Evolutionary conservation across 305 asterid species (phyloP).

Genomic region (Ajuga reptans): DNA sequence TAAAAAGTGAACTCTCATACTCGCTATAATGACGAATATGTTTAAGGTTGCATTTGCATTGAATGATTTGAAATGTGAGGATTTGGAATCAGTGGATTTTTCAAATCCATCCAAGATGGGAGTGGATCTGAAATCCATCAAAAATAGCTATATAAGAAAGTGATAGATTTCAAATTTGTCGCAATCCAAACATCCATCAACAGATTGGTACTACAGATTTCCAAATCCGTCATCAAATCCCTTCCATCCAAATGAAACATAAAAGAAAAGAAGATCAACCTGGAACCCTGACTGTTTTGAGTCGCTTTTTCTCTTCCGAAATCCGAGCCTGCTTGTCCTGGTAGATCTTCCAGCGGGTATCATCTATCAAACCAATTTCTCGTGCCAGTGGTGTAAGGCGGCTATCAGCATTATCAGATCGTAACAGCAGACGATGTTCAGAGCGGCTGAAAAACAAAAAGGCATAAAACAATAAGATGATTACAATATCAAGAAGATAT

Average conservation of each 20-base stretch:
- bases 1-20: slow-evolving; percentile 4
- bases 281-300: slow-evolving; percentile 63
- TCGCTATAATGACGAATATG: neutral
- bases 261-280: slow-evolving; percentile 32
- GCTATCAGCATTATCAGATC: slow-evolving; percentile 96
- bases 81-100: neutral
- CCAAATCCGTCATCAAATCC: neutral
- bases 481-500: neutral
- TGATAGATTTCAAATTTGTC: neutral
- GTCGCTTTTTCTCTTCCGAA: slow-evolving; percentile 74
- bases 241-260: neutral
- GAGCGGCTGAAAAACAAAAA: slow-evolving; percentile 60
- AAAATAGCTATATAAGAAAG: neutral
- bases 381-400: slow-evolving; percentile 92
- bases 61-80: neutral
- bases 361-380: slow-evolving; percentile 89
- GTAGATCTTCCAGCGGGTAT: slow-evolving; percentile 66
- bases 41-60: neutral
- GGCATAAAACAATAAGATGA: neutral
- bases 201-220: neutral
- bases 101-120: neutral
- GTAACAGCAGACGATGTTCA: slow-evolving; percentile 84
- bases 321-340: slow-evolving; percentile 82
- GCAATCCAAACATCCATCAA: neutral
- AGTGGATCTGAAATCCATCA: neutral